phyloP scores from a whole-genome alignment of 2,329 filamentous ascomycete species.

The Aspergillus spinulosporus region DNA sequence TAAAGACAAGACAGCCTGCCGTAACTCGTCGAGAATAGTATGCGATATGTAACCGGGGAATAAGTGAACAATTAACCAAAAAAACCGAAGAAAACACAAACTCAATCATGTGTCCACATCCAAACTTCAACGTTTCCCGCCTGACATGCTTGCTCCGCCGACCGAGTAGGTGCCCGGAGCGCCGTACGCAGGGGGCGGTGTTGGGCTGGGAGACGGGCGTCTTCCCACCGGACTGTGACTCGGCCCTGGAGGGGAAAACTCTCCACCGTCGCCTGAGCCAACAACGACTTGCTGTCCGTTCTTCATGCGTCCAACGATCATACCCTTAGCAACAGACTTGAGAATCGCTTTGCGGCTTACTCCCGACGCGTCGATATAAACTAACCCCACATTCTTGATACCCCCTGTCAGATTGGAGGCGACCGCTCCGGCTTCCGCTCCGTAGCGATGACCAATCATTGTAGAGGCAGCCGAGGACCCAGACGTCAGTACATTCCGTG shows the following conservation, averaged over 20 bases:
- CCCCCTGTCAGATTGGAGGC: conserved; percentile 76
- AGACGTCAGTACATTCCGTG: conserved; percentile 72
- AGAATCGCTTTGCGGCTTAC: conserved; percentile 86
- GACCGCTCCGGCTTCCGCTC: conserved; percentile 77
- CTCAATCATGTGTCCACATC: background rate
- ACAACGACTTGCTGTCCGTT: conserved; percentile 52
- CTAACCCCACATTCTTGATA: conserved; percentile 92
- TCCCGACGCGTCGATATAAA: conserved; percentile 95
- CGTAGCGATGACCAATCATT: conserved; percentile 87
- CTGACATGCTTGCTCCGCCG: conserved; percentile 33
- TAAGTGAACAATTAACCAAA: background rate
- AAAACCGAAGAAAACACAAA: background rate
- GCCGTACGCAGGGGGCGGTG: conserved; percentile 45
- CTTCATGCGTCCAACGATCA: conserved; percentile 60
- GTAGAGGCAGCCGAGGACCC: conserved; percentile 77
- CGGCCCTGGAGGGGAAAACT: conserved; percentile 26
- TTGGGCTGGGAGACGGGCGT: conserved; percentile 37
- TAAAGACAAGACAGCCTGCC: background rate
- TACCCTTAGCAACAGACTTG: conserved; percentile 94
- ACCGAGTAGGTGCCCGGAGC: conserved; percentile 38
- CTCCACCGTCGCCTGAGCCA: conserved; percentile 48
- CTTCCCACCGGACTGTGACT: conserved; percentile 28
- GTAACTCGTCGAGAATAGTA: background rate
- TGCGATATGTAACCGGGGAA: background rate
- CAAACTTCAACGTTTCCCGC: conserved; percentile 29